Evolutionary conservation across 176 grass and related monocot species (phyloP), one percentile per base, ranked within the genome.

Genomic region (Cymbopogon citratus): DNA sequence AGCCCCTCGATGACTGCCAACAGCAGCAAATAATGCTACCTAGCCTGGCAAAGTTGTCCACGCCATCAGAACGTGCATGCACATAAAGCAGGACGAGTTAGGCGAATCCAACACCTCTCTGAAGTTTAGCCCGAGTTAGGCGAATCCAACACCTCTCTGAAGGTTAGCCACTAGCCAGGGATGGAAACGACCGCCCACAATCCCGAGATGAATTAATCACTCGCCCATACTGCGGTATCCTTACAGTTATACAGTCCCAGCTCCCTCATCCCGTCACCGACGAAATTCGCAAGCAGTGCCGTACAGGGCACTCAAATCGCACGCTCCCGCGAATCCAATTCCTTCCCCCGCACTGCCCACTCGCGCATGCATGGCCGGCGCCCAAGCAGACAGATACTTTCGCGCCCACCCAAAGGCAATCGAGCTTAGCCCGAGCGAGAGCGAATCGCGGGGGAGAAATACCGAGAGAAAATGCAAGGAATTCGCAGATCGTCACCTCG

Each of bases 401-500:
- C 16, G 43, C 56, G 41, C 43, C 18, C 76, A 85, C 70, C 24
- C 21, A 85, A 89, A 89, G 26, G 57, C 66, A 77, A 77, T 65
- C 78, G 14, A 40, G 56, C 82, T 10, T n/a, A n/a, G n/a, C n/a
- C n/a, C n/a, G n/a, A 39, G 43, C 54, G 14, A 31, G 71, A 77
- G 24, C 11, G 44, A 79, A 81, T 28, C 34, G 52, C 4, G 11
- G 19, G 29, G 5, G 0, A 29, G 0, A 65, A 46, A 54, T 34
- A 18, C 9, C 44, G 3, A 2, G 16, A 35, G 36, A 57, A 81
- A 80, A 74, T 68, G 45, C 12, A 5, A 26, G 26, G 63, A 78
- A 66, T 85, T 72, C 24, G 26, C 46, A 82, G 87, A 82, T 82
- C 78, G 57, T 89, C 67, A 90, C 88, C 88, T 86, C 60, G 40